Base-by-base conservation (phyloP, 1,284 basidiomycete species). In the Stereum hirsutum region DNA sequence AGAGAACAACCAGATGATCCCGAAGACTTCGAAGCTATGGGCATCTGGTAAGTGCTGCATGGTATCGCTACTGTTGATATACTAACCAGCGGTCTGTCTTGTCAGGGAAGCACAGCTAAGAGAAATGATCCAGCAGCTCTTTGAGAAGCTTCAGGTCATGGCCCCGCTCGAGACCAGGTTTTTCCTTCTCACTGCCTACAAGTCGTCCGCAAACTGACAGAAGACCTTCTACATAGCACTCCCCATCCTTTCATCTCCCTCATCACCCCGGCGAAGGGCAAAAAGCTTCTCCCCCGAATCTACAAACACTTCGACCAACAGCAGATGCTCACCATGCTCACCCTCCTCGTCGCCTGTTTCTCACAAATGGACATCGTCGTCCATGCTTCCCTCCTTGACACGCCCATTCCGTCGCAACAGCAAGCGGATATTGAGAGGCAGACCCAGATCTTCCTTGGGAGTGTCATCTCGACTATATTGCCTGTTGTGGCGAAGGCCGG, bases 211-310 rank as follows among this genome's bases (percentile, higher is more conserved):
- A 12, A 26, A 33, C 24, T 6, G 42, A 27, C 47, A 46, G 10
- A 8, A 53, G 23, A 24, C n/a, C 25, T 30, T 35, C 31, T 39
- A 27, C 48, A 25, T 52, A 92, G 90, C 57, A 74, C 88, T 49
- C 95, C 95, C 4, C 96, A 99, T 66, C 96, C 96, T 0, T 98
- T 99, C 66, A 85, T 99, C 53, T 92, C 93, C 2, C 73, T 99
- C 33, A 72, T 99, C 37, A 78, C 76, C 27, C 84, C 89, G 2
- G 75, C 81, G 52, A 99, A 99, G 65, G 96, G 96, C 47, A 98
- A 98, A 69, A 82, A 83, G 48, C 74, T 99, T 17, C 72, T 99
- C 32, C 88, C 92, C 3, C 83, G 96, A 28, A 78, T 94, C 4
- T 81, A 90, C 15, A 83, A 93, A n/a, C 87, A 94, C 55, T 73